These are phyloP conservation scores for Diaporthe ilicicola DNA, from an alignment of 2,329 filamentous ascomycete genomes.

Conservation along the genomic window DNA sequence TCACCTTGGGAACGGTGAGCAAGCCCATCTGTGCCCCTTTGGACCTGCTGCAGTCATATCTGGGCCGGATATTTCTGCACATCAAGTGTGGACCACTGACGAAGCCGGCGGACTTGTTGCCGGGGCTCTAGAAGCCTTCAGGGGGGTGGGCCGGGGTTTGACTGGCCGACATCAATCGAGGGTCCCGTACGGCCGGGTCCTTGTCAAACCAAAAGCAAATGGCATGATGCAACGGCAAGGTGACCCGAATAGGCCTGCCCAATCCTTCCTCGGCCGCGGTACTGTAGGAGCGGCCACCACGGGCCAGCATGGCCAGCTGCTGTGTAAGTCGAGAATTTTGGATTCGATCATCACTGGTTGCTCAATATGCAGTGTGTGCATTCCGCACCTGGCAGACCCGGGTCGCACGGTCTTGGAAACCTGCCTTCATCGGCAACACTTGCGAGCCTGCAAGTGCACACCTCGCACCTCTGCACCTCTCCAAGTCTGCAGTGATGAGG, in stretches of 20 bases:
- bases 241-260: slow-evolving; percentile 8
- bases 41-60: slow-evolving; percentile 15
- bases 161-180: slow-evolving; percentile 11
- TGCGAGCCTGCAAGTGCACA: background rate
- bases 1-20: background rate
- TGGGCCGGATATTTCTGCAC: slow-evolving; percentile 20
- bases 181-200: slow-evolving; percentile 22
- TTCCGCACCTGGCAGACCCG: background rate
- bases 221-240: slow-evolving; percentile 23
- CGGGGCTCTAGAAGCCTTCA: background rate
- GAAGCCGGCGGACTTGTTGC: background rate
- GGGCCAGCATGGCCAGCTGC: slow-evolving; percentile 18
- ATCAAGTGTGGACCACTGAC: slow-evolving; percentile 21
- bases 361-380: slow-evolving; percentile 10
- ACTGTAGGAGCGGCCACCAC: background rate
- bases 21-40: background rate
- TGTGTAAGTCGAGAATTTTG: slow-evolving; percentile 18
- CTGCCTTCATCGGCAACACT: slow-evolving; percentile 2
- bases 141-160: background rate
- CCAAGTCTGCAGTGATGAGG: background rate
- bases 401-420: slow-evolving; percentile 20
- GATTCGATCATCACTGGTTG: slow-evolving; percentile 19
- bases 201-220: slow-evolving; percentile 27
- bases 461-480: background rate
- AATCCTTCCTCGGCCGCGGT: slow-evolving; percentile 17